These are phyloP conservation scores for Cicer arietinum DNA, from an alignment of 306 rosid genomes.

Conservation along the genomic window DNA sequence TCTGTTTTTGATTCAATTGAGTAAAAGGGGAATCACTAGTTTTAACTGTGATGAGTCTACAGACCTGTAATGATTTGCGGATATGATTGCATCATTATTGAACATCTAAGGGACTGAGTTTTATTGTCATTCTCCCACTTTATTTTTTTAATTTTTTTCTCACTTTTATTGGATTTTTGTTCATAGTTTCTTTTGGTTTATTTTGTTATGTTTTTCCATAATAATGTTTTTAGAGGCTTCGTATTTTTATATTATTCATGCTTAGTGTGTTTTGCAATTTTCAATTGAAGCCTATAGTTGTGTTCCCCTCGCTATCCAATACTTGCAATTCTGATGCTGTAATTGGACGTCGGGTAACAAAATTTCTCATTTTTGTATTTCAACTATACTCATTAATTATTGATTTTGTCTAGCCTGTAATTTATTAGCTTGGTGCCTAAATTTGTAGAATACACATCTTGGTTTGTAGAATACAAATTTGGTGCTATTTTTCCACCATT, in stretches of 20 bases:
- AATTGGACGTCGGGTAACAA: constrained; percentile 86
- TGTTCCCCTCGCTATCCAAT: constrained; percentile 86
- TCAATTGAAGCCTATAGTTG: constrained; percentile 51
- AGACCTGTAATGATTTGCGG: constrained; percentile 96
- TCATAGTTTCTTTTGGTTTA: no score
- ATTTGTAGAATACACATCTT: no score
- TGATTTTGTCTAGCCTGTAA: no score
- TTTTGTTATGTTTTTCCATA: no score
- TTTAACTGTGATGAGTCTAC: constrained; percentile 73
- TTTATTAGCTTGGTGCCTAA: no score
- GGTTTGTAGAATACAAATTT: no score
- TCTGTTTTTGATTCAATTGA: not conserved
- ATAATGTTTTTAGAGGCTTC: constrained; percentile 39
- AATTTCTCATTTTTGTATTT: not conserved
- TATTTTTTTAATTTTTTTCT: not conserved
- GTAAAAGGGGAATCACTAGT: not conserved
- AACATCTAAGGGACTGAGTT: constrained; percentile 99
- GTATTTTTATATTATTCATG: not conserved
- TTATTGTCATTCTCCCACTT: not conserved
- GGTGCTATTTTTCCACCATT: no score
- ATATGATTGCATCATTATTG: constrained; percentile 69
- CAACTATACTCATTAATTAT: no score
- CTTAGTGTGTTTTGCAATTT: constrained; percentile 43
- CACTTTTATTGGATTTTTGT: not conserved
- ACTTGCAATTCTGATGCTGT: constrained; percentile 46